Evolutionary conservation across 2,329 filamentous ascomycete genomes (phyloP), one percentile per base, ranked within the genome.

Genomic region (Massarina eburnea): DNA sequence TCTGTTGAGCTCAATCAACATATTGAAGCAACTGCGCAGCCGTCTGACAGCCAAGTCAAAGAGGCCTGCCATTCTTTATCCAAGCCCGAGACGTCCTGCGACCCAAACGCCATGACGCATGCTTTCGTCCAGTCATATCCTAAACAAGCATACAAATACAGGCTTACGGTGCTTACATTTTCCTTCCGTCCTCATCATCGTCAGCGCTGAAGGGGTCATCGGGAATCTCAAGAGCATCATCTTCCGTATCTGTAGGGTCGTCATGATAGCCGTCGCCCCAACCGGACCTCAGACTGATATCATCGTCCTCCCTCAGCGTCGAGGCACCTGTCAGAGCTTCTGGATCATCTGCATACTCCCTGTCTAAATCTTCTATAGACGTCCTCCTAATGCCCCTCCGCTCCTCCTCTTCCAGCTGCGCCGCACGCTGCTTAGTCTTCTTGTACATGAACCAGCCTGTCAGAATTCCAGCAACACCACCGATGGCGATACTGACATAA

Each of bases 371-470:
- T 8, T 72, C 68, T 6, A 65, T 52, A 19, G 61, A 68, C 41
- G 49, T 43, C 26, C 65, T 41, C 12, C 66, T 46, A 21, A 65
- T 57, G 39, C 64, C 66, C 12, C 71, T 69, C 18, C 66, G 62
- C 58, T 77, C 75, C 43, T 76, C 73, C 2, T 68, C 71, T 46
- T 79, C 75, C 8, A 78, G 62, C 52, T 77, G 63, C 8, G 71
- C 59, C 49, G 82, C 81, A 62, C 76, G 62, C 42, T 72, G 64
- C 52, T 73, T 74, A 9, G 76, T 78, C 50, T 76, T 78, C 59
- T 80, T 80, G 74, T 96, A 99, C 66, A 99, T 95, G 71, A 95
- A 78, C 71, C 84, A 87, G 14, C 90, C 92, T 2, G 94, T 91
- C 20, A 76, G 79, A 18, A 86, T 73, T 36, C 94, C 94, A 10